Conservation (phyloP, 306 rosid species). For the Cicer pinnatifidum region DNA sequence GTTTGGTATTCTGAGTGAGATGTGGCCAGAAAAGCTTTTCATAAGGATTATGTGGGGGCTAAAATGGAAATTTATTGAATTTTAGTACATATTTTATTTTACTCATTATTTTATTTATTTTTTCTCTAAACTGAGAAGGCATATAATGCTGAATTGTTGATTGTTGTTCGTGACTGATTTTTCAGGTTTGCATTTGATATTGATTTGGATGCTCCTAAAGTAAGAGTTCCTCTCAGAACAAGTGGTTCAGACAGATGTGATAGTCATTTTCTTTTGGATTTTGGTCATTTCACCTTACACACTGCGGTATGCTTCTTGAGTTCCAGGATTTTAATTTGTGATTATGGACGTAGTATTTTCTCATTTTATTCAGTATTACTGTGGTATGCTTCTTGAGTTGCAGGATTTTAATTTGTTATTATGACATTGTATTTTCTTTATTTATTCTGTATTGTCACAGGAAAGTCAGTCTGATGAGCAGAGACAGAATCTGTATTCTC, state of each 20-base stretch:
- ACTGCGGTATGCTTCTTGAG: slow-evolving; percentile 67
- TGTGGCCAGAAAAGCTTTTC: background rate
- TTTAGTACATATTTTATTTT: background rate
- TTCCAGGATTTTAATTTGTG: slow-evolving; percentile 37
- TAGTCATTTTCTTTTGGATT: slow-evolving; percentile 88
- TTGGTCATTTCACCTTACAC: slow-evolving; percentile 90
- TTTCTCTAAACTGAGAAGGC: slow-evolving; percentile 5
- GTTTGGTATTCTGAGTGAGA: slow-evolving; percentile 34
- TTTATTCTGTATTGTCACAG: slow-evolving; percentile 54
- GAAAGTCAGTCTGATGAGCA: slow-evolving; percentile 70
- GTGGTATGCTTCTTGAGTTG: slow-evolving; percentile 56
- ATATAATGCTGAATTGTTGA: slow-evolving; percentile 22
- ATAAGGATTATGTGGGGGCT: background rate
- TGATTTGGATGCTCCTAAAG: slow-evolving; percentile 98
- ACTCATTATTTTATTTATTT: background rate
- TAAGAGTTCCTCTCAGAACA: slow-evolving; percentile 83
- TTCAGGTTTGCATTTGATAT: slow-evolving; percentile 95
- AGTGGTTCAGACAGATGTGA: slow-evolving; percentile 71
- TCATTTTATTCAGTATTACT: slow-evolving; percentile 51
- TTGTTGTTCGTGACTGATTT: slow-evolving; percentile 43
- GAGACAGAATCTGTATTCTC: slow-evolving; percentile 77
- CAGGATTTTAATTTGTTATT: slow-evolving; percentile 40
- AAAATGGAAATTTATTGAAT: background rate
- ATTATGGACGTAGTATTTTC: slow-evolving; percentile 40
- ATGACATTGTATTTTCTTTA: slow-evolving; percentile 43